Conservation (phyloP, 2,329 filamentous ascomycete genomes). For the Penicillium sp. region DNA sequence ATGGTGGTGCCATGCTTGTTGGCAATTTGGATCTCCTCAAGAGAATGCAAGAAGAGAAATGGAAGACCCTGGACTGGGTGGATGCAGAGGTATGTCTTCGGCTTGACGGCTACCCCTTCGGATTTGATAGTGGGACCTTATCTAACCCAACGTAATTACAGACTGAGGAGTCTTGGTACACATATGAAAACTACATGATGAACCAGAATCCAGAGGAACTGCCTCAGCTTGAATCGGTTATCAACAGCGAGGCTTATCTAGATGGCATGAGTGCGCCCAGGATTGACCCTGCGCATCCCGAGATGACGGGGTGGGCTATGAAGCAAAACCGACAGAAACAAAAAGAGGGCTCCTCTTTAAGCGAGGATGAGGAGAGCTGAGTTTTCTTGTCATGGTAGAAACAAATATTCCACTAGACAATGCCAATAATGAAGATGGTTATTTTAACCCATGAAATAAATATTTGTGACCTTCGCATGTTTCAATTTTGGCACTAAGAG, state of each 20-base stretch:
- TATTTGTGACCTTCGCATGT: background rate
- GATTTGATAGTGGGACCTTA: background rate
- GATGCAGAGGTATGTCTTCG: slow-evolving; percentile 30
- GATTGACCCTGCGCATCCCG: slow-evolving; percentile 45
- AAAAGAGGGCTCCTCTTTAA: slow-evolving; percentile 21
- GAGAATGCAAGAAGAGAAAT: slow-evolving; percentile 76
- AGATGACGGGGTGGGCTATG: slow-evolving; percentile 48
- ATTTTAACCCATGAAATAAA: background rate
- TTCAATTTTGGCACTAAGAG: background rate
- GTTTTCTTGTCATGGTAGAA: background rate
- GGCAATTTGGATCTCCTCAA: slow-evolving; percentile 77
- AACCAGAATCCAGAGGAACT: slow-evolving; percentile 46
- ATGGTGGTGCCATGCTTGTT: slow-evolving; percentile 64
- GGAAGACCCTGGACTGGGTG: slow-evolving; percentile 74
- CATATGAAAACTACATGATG: slow-evolving; percentile 74
- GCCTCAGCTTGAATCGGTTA: slow-evolving; percentile 54
- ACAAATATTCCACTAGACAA: background rate
- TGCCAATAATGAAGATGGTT: background rate
- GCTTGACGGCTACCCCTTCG: background rate
- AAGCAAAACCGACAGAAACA: slow-evolving; percentile 43
- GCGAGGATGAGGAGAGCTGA: slow-evolving; percentile 16
- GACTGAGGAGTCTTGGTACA: slow-evolving; percentile 70
- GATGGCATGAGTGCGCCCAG: slow-evolving; percentile 62
- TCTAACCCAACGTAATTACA: slow-evolving; percentile 26
- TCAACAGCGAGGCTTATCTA: slow-evolving; percentile 61